Evolutionary conservation across 208 protist genomes (phyloP), one percentile per base, ranked within the genome.

Genomic region (Leishmania martiniquensis): DNA sequence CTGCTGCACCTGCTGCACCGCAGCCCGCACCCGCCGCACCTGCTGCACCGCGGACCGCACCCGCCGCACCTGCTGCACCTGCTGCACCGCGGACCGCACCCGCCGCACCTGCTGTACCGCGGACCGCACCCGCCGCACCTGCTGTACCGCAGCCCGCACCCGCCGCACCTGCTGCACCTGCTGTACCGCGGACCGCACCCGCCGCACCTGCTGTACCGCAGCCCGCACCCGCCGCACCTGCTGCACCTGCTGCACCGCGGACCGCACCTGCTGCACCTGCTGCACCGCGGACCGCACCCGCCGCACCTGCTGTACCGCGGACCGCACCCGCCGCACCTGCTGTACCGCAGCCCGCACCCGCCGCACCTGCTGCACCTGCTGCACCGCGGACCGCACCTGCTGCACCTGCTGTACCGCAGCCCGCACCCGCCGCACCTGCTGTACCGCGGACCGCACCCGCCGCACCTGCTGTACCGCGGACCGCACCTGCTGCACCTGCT

Each of bases 351-450:
- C 32, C 67, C n/a, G 47, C 72, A 37, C 44, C 76, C 63, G 63
- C 66, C 29, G 54, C 62, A 68, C 44, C 54, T 20, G 13, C 54
- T 32, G 54, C 54, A 20, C 51, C 57, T 32, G 39, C 34, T 32
- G 44, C 77, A 20, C 63, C 81, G 17, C 2, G 34, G 67, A 37
- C 69, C 12, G 57, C 51, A 77, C 77, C 78, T 60, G 62, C 74
- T 39, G 34, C 70, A 66, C 84, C 77, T 9, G 62, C 15, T 7
- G 52, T 84, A 66, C 60, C 67, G 39, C 39, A 57, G 52, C 66
- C 85, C 39, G 71, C 84, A 69, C 75, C 81, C 5, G 39, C 72
- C 47, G 68, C 85, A 65, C 77, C 84, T 62, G 37, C 59, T 29
- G 72, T 67, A 59, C 52, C 81, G 77, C n/a, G 63, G 6, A 45